phyloP scores from a whole-genome alignment of 176 grass and related monocot species.

The Oryza officinalis region DNA sequence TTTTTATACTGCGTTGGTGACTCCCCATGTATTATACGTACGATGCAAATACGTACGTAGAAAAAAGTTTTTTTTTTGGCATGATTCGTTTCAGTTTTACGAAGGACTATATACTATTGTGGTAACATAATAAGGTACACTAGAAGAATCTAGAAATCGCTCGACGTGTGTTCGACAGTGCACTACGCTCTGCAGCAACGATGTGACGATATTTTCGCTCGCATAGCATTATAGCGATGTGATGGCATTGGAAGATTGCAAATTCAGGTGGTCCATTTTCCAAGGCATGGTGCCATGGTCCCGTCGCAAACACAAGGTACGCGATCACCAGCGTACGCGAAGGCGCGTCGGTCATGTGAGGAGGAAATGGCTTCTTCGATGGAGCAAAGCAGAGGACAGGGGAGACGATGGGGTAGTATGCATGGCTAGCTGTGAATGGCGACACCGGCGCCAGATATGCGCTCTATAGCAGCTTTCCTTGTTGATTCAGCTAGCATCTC shows the following conservation, averaged over 20 bases:
- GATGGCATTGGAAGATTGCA: not conserved
- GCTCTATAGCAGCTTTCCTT: not conserved
- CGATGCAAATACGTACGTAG: no score
- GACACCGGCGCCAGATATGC: constrained; percentile 27
- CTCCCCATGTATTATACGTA: not conserved
- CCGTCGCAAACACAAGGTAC: not conserved
- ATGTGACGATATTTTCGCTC: not conserved
- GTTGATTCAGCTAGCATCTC: not conserved
- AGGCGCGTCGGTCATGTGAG: constrained; percentile 34
- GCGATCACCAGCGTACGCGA: not conserved
- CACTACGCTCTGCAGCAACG: not conserved
- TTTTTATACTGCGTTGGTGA: constrained; percentile 27
- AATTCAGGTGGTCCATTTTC: constrained; percentile 30
- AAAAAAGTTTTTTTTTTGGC: no score
- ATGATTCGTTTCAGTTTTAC: no score
- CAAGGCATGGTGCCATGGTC: constrained; percentile 10
- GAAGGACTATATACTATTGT: not conserved
- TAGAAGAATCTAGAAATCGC: not conserved
- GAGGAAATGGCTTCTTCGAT: constrained; percentile 36
- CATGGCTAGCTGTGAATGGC: constrained; percentile 2
- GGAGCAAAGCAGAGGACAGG: constrained; percentile 31
- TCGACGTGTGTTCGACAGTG: not conserved
- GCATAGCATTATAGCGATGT: not conserved
- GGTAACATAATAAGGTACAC: not conserved
- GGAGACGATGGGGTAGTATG: constrained; percentile 5